A percentile compares a stretch with the other conserved stretches of the same genome.
Evolutionary conservation across 1,284 basidiomycete species (phyloP).

Genomic region (Ceratobasidium sp.): DNA sequence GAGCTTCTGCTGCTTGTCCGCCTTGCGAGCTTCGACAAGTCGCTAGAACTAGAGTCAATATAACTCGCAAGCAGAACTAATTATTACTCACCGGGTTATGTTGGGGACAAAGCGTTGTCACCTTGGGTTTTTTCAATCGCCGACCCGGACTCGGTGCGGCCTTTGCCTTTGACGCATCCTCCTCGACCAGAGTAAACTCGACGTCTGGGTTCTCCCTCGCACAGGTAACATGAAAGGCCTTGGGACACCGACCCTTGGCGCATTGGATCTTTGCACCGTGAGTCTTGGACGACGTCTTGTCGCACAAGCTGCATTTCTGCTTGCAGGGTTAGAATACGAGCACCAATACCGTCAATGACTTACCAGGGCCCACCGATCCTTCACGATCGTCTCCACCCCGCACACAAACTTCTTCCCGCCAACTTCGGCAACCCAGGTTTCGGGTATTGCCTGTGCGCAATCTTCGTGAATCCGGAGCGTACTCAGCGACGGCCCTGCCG

Average conservation of each 20-base stretch:
- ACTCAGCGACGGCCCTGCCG: constrained; percentile 54
- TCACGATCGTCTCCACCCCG: constrained; percentile 84
- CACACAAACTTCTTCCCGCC: constrained; percentile 69
- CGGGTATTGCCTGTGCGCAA: constrained; percentile 81
- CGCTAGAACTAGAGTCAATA: constrained; percentile 54
- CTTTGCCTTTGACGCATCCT: constrained; percentile 58
- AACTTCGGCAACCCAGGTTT: constrained; percentile 81
- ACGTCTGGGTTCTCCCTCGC: constrained; percentile 70
- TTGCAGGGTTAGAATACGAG: not conserved
- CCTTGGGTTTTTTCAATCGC: constrained; percentile 70
- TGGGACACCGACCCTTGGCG: constrained; percentile 90
- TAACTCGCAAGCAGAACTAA: not conserved
- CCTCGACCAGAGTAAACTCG: constrained; percentile 64
- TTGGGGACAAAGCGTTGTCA: constrained; percentile 76
- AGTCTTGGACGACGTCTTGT: constrained; percentile 65
- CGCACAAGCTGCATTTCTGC: constrained; percentile 88
- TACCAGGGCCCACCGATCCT: constrained; percentile 89
- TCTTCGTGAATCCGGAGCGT: constrained; percentile 66
- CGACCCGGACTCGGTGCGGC: constrained; percentile 59
- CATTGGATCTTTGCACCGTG: constrained; percentile 95
- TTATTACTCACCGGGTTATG: constrained; percentile 76
- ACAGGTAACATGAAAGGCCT: constrained; percentile 93
- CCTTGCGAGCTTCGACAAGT: constrained; percentile 72
- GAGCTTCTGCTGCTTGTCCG: constrained; percentile 69
- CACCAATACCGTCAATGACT: constrained; percentile 45